A percentile compares a stretch with the other conserved stretches of the same genome.
Evolutionary conservation across 768 basidiomycete genomes (phyloP).

Genomic region (Agrocybe pediades): DNA sequence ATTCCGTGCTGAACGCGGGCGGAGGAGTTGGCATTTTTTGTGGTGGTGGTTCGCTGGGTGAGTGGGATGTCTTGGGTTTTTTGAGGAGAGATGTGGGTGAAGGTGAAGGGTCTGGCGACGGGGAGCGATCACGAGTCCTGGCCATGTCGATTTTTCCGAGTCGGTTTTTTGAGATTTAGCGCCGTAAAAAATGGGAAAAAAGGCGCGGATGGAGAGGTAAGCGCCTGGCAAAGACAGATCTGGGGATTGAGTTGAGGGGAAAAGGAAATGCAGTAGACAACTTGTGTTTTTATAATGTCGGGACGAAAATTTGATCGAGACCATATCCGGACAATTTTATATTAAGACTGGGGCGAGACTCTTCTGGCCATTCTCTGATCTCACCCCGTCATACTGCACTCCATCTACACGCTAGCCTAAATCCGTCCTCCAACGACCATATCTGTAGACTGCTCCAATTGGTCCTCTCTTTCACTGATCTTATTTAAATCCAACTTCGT

Average conservation of each 20-base stretch:
- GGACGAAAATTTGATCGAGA: slow-evolving; percentile 2
- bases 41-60: slow-evolving; percentile 4
- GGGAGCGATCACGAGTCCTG: slow-evolving; percentile 47
- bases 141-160: slow-evolving; percentile 16
- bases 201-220: neutral
- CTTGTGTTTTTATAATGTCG: slow-evolving; percentile 8
- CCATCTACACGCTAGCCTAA: neutral
- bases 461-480: too few relatives aligned
- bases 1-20: slow-evolving; percentile 16
- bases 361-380: slow-evolving; percentile 5
- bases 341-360: slow-evolving; percentile 4
- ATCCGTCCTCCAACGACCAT: too few relatives aligned
- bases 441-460: too few relatives aligned
- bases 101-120: slow-evolving; percentile 35
- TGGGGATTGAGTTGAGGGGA: neutral
- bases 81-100: slow-evolving; percentile 23
- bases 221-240: neutral
- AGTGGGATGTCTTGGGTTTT: slow-evolving; percentile 30
- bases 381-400: neutral
- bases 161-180: neutral
- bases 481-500: too few relatives aligned
- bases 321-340: slow-evolving; percentile 1
- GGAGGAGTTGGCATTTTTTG: slow-evolving; percentile 14
- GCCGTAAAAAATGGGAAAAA: neutral
- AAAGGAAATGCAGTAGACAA: neutral